A percentile compares a stretch with the other conserved stretches of the same genome.
Evolutionary conservation across 2,329 filamentous ascomycete species (phyloP).

Genomic region (Fusarium sterilihyphosum): DNA sequence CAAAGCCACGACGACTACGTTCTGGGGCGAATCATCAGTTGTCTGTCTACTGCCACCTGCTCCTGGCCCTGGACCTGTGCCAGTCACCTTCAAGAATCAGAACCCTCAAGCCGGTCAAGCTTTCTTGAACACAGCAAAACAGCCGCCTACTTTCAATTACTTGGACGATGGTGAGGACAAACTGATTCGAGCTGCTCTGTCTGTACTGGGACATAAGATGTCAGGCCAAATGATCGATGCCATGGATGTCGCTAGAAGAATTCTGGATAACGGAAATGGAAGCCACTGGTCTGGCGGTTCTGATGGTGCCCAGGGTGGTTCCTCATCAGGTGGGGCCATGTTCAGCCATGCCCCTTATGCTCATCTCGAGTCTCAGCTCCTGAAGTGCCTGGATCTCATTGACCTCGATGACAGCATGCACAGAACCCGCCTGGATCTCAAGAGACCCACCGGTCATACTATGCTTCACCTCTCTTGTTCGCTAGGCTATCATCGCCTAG

Average conservation of each 20-base stretch:
- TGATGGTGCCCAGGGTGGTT: slow-evolving; percentile 51
- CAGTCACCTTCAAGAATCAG: slow-evolving; percentile 73
- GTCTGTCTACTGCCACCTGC: slow-evolving; percentile 82
- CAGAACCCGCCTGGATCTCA: slow-evolving; percentile 73
- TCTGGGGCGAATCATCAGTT: slow-evolving; percentile 82
- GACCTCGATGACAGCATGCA: slow-evolving; percentile 80
- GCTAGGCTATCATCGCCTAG: slow-evolving; percentile 78
- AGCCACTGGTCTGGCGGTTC: slow-evolving; percentile 59
- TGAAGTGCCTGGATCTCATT: slow-evolving; percentile 80
- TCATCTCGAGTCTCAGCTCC: slow-evolving; percentile 73
- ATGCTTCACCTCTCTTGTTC: slow-evolving; percentile 84
- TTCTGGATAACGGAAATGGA: slow-evolving; percentile 57
- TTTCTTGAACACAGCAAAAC: slow-evolving; percentile 49
- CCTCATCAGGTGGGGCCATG: slow-evolving; percentile 56
- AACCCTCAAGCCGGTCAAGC: slow-evolving; percentile 52
- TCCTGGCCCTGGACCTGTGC: slow-evolving; percentile 72
- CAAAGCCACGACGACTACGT: slow-evolving; percentile 76
- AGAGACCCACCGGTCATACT: slow-evolving; percentile 75
- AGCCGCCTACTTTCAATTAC: slow-evolving; percentile 74
- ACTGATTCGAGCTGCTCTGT: slow-evolving; percentile 73
- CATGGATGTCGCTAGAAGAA: slow-evolving; percentile 68
- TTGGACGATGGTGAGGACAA: slow-evolving; percentile 76
- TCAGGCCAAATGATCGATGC: slow-evolving; percentile 70
- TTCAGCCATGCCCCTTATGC: slow-evolving; percentile 55
- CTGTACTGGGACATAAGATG: slow-evolving; percentile 71